Base-by-base conservation (phyloP, 805 yeast species). In the Candida adriatica region DNA sequence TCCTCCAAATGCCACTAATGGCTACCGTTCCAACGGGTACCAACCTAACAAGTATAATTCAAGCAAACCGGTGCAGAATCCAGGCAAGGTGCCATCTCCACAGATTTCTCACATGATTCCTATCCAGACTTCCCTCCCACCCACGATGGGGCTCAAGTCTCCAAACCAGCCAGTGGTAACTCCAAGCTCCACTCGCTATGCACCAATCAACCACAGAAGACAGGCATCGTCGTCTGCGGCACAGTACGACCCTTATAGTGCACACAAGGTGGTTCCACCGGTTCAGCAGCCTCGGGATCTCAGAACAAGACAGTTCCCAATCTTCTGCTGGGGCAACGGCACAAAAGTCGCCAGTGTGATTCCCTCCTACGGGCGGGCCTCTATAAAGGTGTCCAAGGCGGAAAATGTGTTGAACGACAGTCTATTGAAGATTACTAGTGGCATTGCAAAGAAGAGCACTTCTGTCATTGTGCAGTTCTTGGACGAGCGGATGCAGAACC, bases 301-400 rank as follows among this genome's bases (percentile, higher is more conserved):
- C n/a, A n/a, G n/a, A n/a, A n/a, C n/a, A n/a, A 64, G 81, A 33
- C 94, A 83, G 49, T 81, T 80, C 56, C 94, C 95, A 0, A 50
- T 86, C 20, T 80, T 84, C 51, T 64, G 69, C 36, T 86, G 92
- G 81, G 62, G 73, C 17, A 59, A 58, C 14, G 62, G 73, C 3
- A 54, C 58, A 6, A 66, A 61, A 27, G 46, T 70, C 13, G 66
- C 69, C 4, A 61, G 62, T 22, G 48, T 73, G 26, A 54, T 60
- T 21, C 17, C 37, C 4, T n/a, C 19, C 5, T 39, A 55, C 43
- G 56, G 58, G n/a, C 59, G 46, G 24, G 46, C 51, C 13, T 45
- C 44, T 3, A 45, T 79, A 6, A 59, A 59, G 1, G 58, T 76
- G 8, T 50, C 46, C 5, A 56, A 56, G 14, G 37, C 51, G 13